Evolutionary conservation across 2,329 filamentous ascomycete genomes (phyloP), one percentile per base, ranked within the genome.

Genomic region (Pseudogymnoascus sp.): DNA sequence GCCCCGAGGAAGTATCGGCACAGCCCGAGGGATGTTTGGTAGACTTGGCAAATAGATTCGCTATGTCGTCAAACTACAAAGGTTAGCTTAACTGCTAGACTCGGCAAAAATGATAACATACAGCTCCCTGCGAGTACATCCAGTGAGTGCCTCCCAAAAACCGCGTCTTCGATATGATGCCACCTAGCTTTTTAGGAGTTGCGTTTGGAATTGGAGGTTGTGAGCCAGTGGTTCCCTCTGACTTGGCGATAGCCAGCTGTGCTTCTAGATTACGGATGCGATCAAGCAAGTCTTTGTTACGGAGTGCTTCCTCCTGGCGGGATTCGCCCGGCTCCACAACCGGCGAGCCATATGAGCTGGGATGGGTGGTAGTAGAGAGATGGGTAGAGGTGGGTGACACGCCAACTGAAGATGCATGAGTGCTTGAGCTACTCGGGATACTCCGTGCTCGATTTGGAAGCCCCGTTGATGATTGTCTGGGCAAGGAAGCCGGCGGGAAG

Each of bases 71-170:
- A 31, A 68, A 69, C 66, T 69, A 43, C 13, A 31, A 65, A 66
- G 61, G 39, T 63, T 13, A 36, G 39, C n/a, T 31, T 43, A 28
- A 16, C 41, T 39, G n/a, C 14, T 36, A 25, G 23, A 28, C 21
- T 43, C 11, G 36, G n/a, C 6, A 13, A 37, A 43, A 64, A 21
- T 41, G n/a, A 36, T 43, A 45, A 31, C 63, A 34, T 67, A 70
- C 69, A 61, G 66, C 63, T 43, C 65, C 67, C 25, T 69, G 69
- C 3, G 68, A 68, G 43, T 68, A 65, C 67, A 69, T 69, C 70
- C 70, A 72, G 57, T 72, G 70, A 48, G 66, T 70, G 21, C 67
- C 66, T 5, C 71, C 71, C 61, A 67, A 70, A 25, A 69, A 70
- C 23, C 69, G 60, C 1, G 70, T 69, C 51, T 72, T 72, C 6